These are phyloP conservation scores for Mesembryanthemum crystallinum DNA, from an alignment of 148 eudicot species.

Conservation along the genomic window DNA sequence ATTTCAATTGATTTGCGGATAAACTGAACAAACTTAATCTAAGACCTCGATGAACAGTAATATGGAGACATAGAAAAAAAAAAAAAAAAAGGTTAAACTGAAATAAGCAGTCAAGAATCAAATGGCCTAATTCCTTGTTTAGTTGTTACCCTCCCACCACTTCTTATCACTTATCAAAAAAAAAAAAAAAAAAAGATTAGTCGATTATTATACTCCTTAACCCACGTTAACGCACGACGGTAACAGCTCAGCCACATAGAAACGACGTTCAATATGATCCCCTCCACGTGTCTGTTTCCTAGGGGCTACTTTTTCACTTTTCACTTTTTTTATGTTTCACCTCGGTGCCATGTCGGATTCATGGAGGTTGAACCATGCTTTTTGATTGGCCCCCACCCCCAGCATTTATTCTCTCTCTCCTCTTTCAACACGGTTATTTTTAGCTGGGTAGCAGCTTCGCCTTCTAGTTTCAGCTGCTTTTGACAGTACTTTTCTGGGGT, in stretches of 20 bases:
- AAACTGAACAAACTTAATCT: no score
- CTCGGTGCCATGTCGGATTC: constrained; percentile 21
- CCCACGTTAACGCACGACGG: constrained; percentile 69
- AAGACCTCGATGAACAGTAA: no score
- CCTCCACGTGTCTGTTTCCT: constrained; percentile 30
- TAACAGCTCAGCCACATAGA: constrained; percentile 45
- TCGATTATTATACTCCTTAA: constrained; percentile 46
- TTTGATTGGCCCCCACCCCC: background rate
- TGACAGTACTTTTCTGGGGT: no score
- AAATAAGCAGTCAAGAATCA: no score
- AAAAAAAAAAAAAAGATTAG: no score
- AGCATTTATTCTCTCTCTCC: background rate
- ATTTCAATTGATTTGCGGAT: no score
- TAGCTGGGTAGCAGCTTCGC: no score
- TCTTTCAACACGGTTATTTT: background rate
- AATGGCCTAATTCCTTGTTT: no score
- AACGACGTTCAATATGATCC: constrained; percentile 27
- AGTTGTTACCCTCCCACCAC: background rate
- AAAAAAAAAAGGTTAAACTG: no score
- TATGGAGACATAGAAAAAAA: no score
- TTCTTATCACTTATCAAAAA: background rate
- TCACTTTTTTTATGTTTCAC: background rate
- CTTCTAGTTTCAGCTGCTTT: no score
- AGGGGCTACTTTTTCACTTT: constrained; percentile 14
- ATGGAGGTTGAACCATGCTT: constrained; percentile 1